These are phyloP conservation scores for Penicillium cataractarum DNA, from an alignment of 495 filamentous ascomycete genomes.

Conservation along the genomic window DNA sequence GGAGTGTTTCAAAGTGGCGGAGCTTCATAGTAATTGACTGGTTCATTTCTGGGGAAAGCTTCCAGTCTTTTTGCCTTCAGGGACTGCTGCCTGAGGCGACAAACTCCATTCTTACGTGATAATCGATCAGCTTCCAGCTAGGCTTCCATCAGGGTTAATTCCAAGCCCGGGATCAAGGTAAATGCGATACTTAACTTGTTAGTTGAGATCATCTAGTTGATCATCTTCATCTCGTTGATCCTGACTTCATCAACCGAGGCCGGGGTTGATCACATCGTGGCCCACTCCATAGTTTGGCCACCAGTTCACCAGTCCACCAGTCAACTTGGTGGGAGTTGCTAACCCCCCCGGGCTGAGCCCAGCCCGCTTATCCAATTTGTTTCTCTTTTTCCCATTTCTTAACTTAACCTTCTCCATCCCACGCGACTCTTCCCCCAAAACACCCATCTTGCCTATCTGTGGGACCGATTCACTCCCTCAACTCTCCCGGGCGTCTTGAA, in stretches of 20 bases:
- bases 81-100: conserved; percentile 4
- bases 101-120: background rate
- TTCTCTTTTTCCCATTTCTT: conserved; percentile 31
- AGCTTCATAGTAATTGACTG: background rate
- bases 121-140: background rate
- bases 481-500: conserved; percentile 1
- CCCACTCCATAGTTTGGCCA: background rate
- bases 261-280: conserved; percentile 1
- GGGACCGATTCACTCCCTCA: background rate
- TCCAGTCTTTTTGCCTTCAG: background rate
- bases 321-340: background rate
- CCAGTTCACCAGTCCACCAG: background rate
- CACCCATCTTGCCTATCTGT: conserved; percentile 1
- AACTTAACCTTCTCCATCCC: conserved; percentile 17
- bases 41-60: conserved; percentile 1
- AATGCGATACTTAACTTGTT: background rate
- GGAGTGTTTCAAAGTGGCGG: background rate
- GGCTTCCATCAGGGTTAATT: background rate
- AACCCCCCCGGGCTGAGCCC: conserved; percentile 11
- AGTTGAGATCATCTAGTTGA: background rate
- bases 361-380: conserved; percentile 35
- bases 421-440: conserved; percentile 16
- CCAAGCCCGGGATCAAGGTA: background rate
- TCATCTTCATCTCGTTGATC: background rate
- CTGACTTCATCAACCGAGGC: background rate